Conservation (phyloP, 306 rosid species). For the Parietaria judaica region DNA sequence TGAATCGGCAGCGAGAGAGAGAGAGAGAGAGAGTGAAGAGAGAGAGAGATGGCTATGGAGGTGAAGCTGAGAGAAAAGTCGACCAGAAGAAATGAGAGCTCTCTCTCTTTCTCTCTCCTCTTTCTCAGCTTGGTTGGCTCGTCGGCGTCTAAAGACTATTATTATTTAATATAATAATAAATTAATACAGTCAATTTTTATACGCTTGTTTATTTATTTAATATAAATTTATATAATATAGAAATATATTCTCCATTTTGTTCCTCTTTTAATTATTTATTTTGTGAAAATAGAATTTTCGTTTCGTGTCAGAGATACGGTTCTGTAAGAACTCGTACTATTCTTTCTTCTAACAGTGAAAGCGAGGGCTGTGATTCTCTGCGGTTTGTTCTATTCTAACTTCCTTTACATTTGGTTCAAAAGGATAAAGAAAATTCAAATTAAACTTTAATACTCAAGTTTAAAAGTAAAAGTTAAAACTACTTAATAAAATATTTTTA, state of each 20-base stretch:
- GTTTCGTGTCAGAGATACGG: slow-evolving; percentile 40
- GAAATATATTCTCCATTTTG: too few relatives aligned
- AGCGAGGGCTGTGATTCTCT: not conserved
- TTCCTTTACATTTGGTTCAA: not conserved
- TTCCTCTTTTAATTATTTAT: not conserved
- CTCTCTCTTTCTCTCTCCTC: not conserved
- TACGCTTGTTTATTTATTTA: not conserved
- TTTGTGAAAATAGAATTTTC: not conserved
- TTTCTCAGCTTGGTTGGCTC: slow-evolving; percentile 63
- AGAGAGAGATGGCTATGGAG: slow-evolving; percentile 6
- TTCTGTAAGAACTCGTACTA: slow-evolving; percentile 40
- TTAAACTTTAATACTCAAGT: too few relatives aligned
- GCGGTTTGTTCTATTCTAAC: not conserved
- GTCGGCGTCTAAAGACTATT: slow-evolving; percentile 64
- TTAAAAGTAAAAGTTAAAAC: too few relatives aligned
- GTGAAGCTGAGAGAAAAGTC: slow-evolving; percentile 32
- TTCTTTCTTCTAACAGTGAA: not conserved
- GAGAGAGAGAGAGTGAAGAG: slow-evolving; percentile 10
- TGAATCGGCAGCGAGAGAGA: slow-evolving; percentile 23
- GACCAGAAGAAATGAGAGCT: slow-evolving; percentile 41
- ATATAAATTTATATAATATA: not conserved
- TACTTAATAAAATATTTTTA: too few relatives aligned
- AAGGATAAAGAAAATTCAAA: not conserved
- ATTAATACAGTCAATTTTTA: too few relatives aligned
- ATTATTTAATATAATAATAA: too few relatives aligned